phyloP scores from a whole-genome alignment of 148 eudicot genomes.

The Gaultheria prostrata region DNA sequence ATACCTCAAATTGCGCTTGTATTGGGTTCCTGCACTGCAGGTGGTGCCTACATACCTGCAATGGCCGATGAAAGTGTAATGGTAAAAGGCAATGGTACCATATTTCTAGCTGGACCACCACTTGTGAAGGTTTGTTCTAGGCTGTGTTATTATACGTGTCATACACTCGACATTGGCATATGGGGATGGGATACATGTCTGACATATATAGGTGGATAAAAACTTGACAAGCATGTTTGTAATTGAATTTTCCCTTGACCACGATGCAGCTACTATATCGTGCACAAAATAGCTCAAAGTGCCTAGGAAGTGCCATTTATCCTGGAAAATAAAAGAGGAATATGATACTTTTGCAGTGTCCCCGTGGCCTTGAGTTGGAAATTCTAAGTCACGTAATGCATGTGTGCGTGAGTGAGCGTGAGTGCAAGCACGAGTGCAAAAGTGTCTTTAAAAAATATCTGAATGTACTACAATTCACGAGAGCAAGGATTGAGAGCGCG shows the following conservation, averaged over 20 bases:
- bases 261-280: background rate
- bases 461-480: no score
- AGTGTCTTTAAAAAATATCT: no score
- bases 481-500: no score
- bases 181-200: no score
- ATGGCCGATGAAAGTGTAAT: slow-evolving; percentile 99
- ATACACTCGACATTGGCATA: background rate
- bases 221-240: background rate
- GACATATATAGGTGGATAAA: background rate
- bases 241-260: background rate
- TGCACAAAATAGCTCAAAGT: background rate
- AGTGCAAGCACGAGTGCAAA: no score
- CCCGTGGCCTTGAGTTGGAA: background rate
- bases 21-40: slow-evolving; percentile 97
- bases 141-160: background rate
- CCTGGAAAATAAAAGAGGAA: background rate
- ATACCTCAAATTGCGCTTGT: slow-evolving; percentile 96
- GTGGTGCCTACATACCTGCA: slow-evolving; percentile 98
- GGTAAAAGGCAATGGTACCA: slow-evolving; percentile 99
- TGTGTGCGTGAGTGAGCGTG: no score
- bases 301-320: background rate
- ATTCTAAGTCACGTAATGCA: no score
- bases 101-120: slow-evolving; percentile 98
- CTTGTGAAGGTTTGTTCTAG: slow-evolving; percentile 84
- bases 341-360: background rate